phyloP scores from a whole-genome alignment of 805 yeast genomes.

The Zygosaccharomyces kombuchaensis region DNA sequence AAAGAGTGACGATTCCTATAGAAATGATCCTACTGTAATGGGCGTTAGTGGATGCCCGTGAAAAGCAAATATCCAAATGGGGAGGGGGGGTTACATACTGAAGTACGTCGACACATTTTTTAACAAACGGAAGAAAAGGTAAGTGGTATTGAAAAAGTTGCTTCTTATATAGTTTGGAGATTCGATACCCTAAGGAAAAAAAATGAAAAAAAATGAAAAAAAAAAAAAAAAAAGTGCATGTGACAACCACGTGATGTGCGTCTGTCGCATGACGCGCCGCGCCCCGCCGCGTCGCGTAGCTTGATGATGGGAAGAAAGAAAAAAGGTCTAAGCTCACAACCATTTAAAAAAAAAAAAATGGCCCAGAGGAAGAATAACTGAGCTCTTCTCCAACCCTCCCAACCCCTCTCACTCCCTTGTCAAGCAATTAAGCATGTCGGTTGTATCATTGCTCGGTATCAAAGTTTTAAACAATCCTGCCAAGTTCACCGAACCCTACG shows the following conservation, averaged over 20 bases:
- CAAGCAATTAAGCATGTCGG: no score
- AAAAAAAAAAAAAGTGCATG: not conserved
- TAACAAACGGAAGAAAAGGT: slow-evolving; percentile 15
- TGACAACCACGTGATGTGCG: not conserved
- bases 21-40: slow-evolving; percentile 90
- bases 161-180: not conserved
- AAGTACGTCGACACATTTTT: slow-evolving; percentile 88
- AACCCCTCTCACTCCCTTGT: no score
- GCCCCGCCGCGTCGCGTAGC: not conserved
- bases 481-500: slow-evolving; percentile 85
- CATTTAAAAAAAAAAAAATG: no score
- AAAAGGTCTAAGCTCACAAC: no score
- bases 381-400: not conserved
- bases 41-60: no score
- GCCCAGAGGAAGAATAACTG: no score
- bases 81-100: slow-evolving; percentile 50
- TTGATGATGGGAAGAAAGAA: not conserved
- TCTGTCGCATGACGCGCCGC: no score
- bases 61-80: no score
- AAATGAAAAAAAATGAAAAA: slow-evolving; percentile 3
- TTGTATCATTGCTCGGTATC: slow-evolving; percentile 86
- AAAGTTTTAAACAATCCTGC: slow-evolving; percentile 95
- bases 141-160: not conserved
- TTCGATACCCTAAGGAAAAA: not conserved
- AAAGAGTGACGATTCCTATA: slow-evolving; percentile 99